Conservation (phyloP, 116 monocot species). For the Papilionanthe hybrid region DNA sequence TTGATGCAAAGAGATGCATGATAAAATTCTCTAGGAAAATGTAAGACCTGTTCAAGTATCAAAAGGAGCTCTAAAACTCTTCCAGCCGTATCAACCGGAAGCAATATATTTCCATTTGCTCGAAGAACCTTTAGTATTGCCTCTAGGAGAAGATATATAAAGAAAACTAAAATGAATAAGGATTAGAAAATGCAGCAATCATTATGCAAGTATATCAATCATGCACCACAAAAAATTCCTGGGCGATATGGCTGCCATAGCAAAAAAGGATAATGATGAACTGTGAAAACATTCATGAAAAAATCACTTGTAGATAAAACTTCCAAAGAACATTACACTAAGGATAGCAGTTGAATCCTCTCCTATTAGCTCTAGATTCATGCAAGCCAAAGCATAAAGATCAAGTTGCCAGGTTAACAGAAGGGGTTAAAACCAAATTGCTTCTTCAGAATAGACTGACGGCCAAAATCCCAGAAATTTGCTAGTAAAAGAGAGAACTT, state of each 20-base stretch:
- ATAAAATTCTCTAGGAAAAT: slow-evolving; percentile 4
- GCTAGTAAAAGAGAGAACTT: neutral
- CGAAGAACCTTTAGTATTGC: slow-evolving; percentile 60
- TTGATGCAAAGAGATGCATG: slow-evolving; percentile 11
- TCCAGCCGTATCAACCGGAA: slow-evolving; percentile 93
- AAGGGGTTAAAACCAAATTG: neutral
- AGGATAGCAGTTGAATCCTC: neutral
- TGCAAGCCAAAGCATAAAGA: neutral
- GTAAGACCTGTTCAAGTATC: slow-evolving; percentile 71
- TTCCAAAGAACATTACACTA: neutral
- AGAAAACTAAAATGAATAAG: neutral
- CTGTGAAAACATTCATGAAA: neutral
- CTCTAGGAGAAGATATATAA: slow-evolving; percentile 41
- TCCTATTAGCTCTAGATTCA: neutral
- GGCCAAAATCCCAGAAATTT: neutral
- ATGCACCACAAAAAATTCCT: neutral
- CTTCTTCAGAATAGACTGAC: neutral
- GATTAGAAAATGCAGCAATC: neutral
- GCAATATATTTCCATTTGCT: slow-evolving; percentile 75
- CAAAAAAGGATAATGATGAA: neutral
- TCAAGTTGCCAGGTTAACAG: neutral
- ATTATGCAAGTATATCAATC: neutral
- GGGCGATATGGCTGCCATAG: neutral
- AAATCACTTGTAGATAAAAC: neutral
- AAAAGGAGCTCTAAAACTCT: slow-evolving; percentile 84